Percentiles rank a stretch among this genome's conserved stretches.
Evolutionary conservation across 768 basidiomycete genomes (phyloP).

Genomic region (Mrakia blollopis): DNA sequence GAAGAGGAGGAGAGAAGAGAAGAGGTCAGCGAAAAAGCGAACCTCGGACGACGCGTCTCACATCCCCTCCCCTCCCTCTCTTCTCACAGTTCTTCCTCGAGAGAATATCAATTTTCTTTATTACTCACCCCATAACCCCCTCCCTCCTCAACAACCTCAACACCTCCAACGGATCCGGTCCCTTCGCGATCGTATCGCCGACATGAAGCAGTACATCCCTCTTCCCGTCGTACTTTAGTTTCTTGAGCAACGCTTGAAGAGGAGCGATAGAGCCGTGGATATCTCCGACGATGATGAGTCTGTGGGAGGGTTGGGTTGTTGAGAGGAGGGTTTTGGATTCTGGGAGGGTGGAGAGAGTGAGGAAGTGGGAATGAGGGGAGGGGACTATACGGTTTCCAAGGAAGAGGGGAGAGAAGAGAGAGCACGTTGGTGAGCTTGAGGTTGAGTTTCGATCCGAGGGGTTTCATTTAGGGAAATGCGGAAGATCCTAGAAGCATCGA

Average conservation of each 20-base stretch:
- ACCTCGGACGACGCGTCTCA: background rate
- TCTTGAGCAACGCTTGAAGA: constrained; percentile 61
- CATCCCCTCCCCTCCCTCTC: background rate
- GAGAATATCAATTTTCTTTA: background rate
- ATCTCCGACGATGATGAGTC: constrained; percentile 47
- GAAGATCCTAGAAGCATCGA: background rate
- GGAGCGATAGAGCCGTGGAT: constrained; percentile 74
- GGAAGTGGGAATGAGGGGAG: background rate
- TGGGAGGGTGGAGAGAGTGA: background rate
- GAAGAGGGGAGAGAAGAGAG: background rate
- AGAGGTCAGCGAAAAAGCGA: background rate
- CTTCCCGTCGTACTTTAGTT: constrained; percentile 57
- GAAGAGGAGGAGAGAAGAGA: background rate
- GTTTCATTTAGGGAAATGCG: background rate
- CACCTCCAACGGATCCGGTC: constrained; percentile 57
- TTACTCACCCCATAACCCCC: constrained; percentile 57
- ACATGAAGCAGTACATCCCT: constrained; percentile 71
- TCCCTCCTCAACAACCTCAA: constrained; percentile 60
- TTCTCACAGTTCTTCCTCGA: background rate
- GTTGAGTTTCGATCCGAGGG: background rate
- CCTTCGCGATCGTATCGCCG: constrained; percentile 78
- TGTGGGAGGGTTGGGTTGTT: background rate
- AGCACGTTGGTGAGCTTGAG: background rate
- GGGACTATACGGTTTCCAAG: background rate
- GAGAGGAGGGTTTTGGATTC: background rate